A percentile compares a stretch with the other conserved stretches of the same genome.
These are phyloP conservation scores for Artemisia annua DNA, from an alignment of 129 eudicot species.

Conservation along the genomic window DNA sequence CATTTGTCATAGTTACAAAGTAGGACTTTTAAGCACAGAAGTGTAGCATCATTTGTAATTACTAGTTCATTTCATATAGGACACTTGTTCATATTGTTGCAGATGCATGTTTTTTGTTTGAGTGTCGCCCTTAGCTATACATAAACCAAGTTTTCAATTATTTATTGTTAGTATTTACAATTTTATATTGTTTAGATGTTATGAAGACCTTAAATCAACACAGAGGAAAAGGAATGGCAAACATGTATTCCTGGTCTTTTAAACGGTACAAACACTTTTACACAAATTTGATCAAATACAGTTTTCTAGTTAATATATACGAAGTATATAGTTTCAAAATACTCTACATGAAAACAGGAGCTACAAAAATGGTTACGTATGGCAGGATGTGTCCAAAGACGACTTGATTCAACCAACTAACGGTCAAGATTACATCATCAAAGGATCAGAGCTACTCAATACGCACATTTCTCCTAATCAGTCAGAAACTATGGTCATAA, in stretches of 20 bases:
- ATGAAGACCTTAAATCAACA: constrained; percentile 45
- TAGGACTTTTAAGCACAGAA: too few relatives aligned
- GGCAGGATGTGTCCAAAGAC: constrained; percentile 51
- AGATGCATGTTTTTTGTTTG: too few relatives aligned
- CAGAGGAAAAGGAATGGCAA: constrained; percentile 54
- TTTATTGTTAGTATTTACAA: not conserved
- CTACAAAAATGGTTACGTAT: constrained; percentile 58
- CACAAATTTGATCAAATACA: too few relatives aligned
- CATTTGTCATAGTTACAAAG: too few relatives aligned
- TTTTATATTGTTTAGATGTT: constrained; percentile 39
- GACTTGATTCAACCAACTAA: constrained; percentile 48
- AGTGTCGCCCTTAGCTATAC: not conserved
- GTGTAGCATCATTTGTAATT: too few relatives aligned
- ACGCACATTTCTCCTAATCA: constrained; percentile 2
- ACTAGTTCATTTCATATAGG: too few relatives aligned
- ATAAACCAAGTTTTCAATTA: not conserved
- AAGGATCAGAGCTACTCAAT: constrained; percentile 52
- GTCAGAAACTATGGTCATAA: constrained; percentile 8
- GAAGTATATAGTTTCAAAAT: too few relatives aligned
- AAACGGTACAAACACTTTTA: constrained; percentile 38
- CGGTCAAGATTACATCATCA: constrained; percentile 46
- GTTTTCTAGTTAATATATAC: too few relatives aligned
- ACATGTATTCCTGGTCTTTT: constrained; percentile 62
- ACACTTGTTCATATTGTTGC: too few relatives aligned
- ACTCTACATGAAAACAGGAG: constrained; percentile 38